phyloP scores from a whole-genome alignment of 2,329 filamentous ascomycete species.

The Leptographium radiaticola region DNA sequence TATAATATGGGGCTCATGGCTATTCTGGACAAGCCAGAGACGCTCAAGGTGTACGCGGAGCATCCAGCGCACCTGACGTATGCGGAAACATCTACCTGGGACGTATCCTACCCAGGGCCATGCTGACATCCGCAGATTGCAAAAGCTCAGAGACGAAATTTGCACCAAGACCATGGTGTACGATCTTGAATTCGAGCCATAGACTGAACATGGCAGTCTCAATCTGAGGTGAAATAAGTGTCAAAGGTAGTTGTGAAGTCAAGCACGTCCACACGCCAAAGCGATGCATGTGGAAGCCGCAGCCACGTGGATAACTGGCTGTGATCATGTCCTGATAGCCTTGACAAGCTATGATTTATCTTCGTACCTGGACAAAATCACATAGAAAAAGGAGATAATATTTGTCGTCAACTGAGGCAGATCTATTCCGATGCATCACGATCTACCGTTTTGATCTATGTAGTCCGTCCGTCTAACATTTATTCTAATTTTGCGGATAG shows the following conservation, averaged over 20 bases:
- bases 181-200: not conserved
- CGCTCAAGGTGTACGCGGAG: not conserved
- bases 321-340: no score
- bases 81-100: no score
- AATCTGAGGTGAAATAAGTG: no score
- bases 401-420: not conserved
- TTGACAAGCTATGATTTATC: no score
- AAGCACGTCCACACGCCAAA: no score
- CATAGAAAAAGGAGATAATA: no score
- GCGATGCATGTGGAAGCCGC: no score
- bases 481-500: not conserved
- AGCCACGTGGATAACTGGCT: no score
- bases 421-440: not conserved
- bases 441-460: not conserved
- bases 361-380: no score
- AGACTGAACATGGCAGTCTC: not conserved
- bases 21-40: not conserved
- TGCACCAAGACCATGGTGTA: not conserved
- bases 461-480: no score
- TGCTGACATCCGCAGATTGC: not conserved
- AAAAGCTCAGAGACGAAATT: not conserved
- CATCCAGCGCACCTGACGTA: not conserved
- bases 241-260: no score
- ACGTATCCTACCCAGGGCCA: not conserved
- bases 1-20: slow-evolving; percentile 1